Evolutionary conservation across 371 early-diverging fungal genomes (phyloP).

Genomic region (Mortierella sp.): DNA sequence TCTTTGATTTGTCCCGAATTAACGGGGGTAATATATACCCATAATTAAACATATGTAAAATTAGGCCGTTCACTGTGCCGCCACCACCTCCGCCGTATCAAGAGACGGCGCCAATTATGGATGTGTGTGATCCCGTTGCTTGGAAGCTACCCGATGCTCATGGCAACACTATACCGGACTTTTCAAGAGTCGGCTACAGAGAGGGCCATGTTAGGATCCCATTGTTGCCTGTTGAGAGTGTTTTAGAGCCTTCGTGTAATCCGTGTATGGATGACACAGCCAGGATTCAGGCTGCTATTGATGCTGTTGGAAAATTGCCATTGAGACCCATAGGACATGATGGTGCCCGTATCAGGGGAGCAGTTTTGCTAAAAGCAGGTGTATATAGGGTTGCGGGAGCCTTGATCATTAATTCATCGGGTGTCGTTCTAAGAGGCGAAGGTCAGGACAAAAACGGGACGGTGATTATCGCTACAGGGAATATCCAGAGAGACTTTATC

Average conservation of each 20-base stretch:
- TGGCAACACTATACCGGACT: conserved; percentile 41
- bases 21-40: not conserved
- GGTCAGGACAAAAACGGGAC: conserved; percentile 47
- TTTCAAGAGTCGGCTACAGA: conserved; percentile 51
- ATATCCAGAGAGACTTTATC: conserved; percentile 45
- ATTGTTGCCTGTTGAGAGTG: conserved; percentile 39
- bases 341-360: conserved; percentile 44
- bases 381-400: conserved; percentile 46
- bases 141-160: conserved; percentile 23
- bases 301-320: conserved; percentile 26
- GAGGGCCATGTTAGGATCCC: conserved; percentile 47
- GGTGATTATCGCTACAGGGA: conserved; percentile 40
- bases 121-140: conserved; percentile 9
- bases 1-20: not conserved
- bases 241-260: conserved; percentile 33
- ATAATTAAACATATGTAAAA: not conserved
- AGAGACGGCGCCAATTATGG: not conserved
- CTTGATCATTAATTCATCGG: conserved; percentile 43
- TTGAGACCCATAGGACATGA: conserved; percentile 25
- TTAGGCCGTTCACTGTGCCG: conserved; percentile 2
- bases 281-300: conserved; percentile 44
- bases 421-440: conserved; percentile 45
- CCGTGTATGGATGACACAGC: conserved; percentile 34
- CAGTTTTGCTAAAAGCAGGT: conserved; percentile 45
- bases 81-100: conserved; percentile 21